Percentiles rank a stretch among this genome's conserved stretches.
phyloP scores from a whole-genome alignment of 352 stramenopile species.

The Pythium brachiatum region DNA sequence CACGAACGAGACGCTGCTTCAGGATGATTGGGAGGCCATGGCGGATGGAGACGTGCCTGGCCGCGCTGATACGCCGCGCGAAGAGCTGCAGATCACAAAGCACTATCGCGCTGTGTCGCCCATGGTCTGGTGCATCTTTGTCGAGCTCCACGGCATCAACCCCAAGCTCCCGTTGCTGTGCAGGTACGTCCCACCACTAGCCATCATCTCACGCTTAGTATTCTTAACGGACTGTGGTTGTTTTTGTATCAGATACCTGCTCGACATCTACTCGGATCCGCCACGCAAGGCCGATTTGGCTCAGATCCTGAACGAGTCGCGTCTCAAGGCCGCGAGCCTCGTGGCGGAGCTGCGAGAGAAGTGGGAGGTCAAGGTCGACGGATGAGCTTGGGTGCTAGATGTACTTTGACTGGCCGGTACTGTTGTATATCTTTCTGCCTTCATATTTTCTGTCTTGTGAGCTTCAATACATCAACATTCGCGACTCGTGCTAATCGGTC shows the following conservation, averaged over 20 bases:
- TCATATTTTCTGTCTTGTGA: conserved; percentile 16
- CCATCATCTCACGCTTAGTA: not conserved
- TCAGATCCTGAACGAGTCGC: conserved; percentile 17
- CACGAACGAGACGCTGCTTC: conserved; percentile 51
- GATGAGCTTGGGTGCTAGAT: not conserved
- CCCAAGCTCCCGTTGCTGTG: conserved; percentile 38
- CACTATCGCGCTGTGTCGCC: conserved; percentile 72
- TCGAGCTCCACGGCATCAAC: conserved; percentile 53
- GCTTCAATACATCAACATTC: conserved; percentile 26
- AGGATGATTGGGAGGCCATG: conserved; percentile 44
- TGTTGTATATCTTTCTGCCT: conserved; percentile 1
- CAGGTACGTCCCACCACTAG: conserved; percentile 6
- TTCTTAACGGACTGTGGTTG: not conserved
- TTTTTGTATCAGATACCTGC: conserved; percentile 22
- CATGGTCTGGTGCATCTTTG: conserved; percentile 72
- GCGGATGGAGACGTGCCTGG: conserved; percentile 26
- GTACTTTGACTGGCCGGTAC: not conserved
- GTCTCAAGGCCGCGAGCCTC: conserved; percentile 25
- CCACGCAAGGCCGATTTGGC: conserved; percentile 22
- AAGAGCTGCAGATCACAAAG: conserved; percentile 40
- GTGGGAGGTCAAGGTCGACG: conserved; percentile 20
- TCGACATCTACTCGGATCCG: conserved; percentile 28
- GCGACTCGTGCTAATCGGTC: conserved; percentile 18
- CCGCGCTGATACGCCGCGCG: conserved; percentile 37
- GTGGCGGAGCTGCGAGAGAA: conserved; percentile 23